Evolutionary conservation across 495 filamentous ascomycete genomes (phyloP), one percentile per base, ranked within the genome.

Genomic region (Podospora comata): DNA sequence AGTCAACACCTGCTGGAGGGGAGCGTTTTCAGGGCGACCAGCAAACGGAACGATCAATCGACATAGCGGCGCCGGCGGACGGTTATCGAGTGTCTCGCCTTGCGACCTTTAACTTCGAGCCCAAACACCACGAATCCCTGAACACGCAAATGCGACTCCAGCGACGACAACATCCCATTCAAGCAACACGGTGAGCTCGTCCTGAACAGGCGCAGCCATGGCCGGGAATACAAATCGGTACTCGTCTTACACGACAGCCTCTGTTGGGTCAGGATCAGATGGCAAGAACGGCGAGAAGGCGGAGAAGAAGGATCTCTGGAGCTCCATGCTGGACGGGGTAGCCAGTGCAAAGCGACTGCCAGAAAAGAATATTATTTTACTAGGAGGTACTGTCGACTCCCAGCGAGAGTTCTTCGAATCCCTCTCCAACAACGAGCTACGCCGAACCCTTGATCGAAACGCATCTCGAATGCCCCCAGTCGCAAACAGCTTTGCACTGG

Each of bases 401-500:
- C 94, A 97, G 79, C 88, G 88, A 79, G 92, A 97, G 72, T 97
- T 97, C 77, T 85, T 98, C 28, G 93, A 95, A 68, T 88, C 88
- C 0, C 82, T 97, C 44, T 87, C 90, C 32, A 87, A 84, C 68
- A 89, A 90, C 70, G 83, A 86, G 78, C 76, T 80, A 77, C 80
- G 85, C 81, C 69, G 85, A 82, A 77, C 86, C 76, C 72, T 82
- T 73, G 84, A 83, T 74, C 76, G 87, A 59, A 84, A 86, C 55
- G 87, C 86, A 65, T 85, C 82, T n/a, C 88, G 84, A 64, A 83
- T 86, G 68, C 90, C 93, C 2, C 92, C 93, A 48, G 85, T 97
- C 73, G 94, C 94, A 57, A 98, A 98, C 75, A 90, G 90, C 67
- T 97, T 96, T 77, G 94, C 94, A 13, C 79, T 98, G 65, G 94